Conservation (phyloP, 208 protist genomes). For the Acanthamoeba healyi region DNA sequence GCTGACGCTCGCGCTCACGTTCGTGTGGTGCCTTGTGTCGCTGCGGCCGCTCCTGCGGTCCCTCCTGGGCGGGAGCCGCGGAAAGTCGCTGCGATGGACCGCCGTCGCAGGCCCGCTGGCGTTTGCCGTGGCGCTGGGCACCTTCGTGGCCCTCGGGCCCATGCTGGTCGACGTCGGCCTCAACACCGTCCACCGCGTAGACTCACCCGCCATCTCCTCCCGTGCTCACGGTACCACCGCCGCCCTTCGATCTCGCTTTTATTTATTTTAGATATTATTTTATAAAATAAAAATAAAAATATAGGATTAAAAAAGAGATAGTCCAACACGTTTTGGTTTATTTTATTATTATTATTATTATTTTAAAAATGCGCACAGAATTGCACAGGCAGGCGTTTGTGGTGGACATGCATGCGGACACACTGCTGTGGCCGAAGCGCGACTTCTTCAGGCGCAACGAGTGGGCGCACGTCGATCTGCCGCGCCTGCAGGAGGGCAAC, state of each 20-base stretch:
- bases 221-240: constrained; percentile 42
- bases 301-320: too few species aligned
- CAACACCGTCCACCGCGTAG: constrained; percentile 4
- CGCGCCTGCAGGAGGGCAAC: constrained; percentile 75
- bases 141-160: constrained; percentile 14
- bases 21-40: constrained; percentile 16
- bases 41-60: not conserved
- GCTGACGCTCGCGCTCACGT: not conserved
- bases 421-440: constrained; percentile 66
- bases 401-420: constrained; percentile 77
- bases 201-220: not conserved
- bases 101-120: constrained; percentile 3
- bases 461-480: constrained; percentile 72
- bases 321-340: not conserved
- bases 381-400: constrained; percentile 33
- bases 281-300: too few species aligned
- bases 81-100: not conserved
- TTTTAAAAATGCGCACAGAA: not conserved
- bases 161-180: constrained; percentile 17
- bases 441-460: constrained; percentile 60
- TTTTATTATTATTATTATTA: not conserved
- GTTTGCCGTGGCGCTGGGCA: constrained; percentile 6
- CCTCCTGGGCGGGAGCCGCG: not conserved
- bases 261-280: not conserved
- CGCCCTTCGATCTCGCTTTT: not conserved